Conservation (phyloP, 257 asterid genomes). For the Lithospermum erythrorhizon region DNA sequence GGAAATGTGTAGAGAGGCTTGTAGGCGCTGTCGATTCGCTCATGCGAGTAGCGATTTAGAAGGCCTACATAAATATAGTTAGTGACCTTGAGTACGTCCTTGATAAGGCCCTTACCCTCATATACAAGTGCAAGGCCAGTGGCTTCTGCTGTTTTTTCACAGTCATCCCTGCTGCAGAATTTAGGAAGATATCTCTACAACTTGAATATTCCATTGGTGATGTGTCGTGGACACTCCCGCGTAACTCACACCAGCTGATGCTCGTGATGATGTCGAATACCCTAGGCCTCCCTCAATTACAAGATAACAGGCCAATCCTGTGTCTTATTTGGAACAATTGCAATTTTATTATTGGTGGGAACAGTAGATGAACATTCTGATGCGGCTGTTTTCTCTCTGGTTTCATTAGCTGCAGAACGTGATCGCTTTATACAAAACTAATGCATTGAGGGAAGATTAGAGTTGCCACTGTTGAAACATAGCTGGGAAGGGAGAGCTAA, state of each 20-base stretch:
- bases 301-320: too few relatives aligned
- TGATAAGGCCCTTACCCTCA: constrained; percentile 46
- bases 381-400: too few relatives aligned
- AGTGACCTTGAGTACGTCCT: constrained; percentile 56
- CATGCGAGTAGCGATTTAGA: constrained; percentile 48
- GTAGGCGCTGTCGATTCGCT: constrained; percentile 50
- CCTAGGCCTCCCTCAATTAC: too few relatives aligned
- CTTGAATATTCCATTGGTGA: constrained; percentile 63
- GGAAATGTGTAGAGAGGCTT: constrained; percentile 38
- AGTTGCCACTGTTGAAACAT: constrained; percentile 54
- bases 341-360: too few relatives aligned
- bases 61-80: constrained; percentile 62
- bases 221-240: constrained; percentile 66
- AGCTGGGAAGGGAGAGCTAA: constrained; percentile 55
- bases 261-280: too few relatives aligned
- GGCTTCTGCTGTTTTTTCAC: constrained; percentile 53
- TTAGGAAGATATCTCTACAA: constrained; percentile 43
- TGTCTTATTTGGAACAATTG: too few relatives aligned
- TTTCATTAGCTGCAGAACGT: too few relatives aligned
- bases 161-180: constrained; percentile 44
- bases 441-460: too few relatives aligned
- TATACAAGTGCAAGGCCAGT: constrained; percentile 50
- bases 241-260: constrained; percentile 50
- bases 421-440: too few relatives aligned
- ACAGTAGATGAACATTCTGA: too few relatives aligned